Evolutionary conservation across 805 yeast species (phyloP).

Genomic region (Lipomyces orientalis): DNA sequence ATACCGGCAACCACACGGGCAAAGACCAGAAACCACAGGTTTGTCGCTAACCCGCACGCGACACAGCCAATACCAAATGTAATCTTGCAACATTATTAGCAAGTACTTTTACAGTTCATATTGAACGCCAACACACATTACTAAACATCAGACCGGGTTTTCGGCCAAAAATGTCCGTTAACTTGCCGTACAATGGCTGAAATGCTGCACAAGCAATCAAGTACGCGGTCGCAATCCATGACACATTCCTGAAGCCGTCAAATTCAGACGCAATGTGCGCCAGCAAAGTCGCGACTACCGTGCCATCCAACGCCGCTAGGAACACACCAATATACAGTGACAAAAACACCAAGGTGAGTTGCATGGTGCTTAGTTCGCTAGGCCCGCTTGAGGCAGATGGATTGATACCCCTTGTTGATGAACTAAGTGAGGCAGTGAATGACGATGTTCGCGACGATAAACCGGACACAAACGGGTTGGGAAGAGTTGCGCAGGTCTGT

Average conservation of each 20-base stretch:
- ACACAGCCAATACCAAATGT: constrained; percentile 58
- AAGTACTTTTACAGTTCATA: not conserved
- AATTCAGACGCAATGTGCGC: constrained; percentile 65
- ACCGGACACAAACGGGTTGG: constrained; percentile 30
- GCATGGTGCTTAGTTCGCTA: constrained; percentile 20
- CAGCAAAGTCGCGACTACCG: constrained; percentile 59
- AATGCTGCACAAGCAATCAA: constrained; percentile 73
- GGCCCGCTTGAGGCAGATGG: constrained; percentile 11
- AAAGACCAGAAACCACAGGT: constrained; percentile 36
- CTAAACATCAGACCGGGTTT: constrained; percentile 52
- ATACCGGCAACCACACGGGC: constrained; percentile 73
- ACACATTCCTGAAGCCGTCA: constrained; percentile 56
- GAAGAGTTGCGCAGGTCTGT: constrained; percentile 29
- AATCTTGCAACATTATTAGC: constrained; percentile 11
- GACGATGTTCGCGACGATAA: constrained; percentile 27
- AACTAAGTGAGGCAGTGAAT: constrained; percentile 21
- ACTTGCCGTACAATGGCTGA: constrained; percentile 77
- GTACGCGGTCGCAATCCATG: constrained; percentile 80
- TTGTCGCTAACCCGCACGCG: constrained; percentile 52
- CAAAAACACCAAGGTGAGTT: constrained; percentile 58
- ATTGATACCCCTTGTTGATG: constrained; percentile 16
- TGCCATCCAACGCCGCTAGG: constrained; percentile 57
- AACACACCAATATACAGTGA: constrained; percentile 58
- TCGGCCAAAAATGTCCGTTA: constrained; percentile 64
- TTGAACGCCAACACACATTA: constrained; percentile 41